Conservation (phyloP, 2,329 filamentous ascomycete species). For the Aspergillus sp. region DNA sequence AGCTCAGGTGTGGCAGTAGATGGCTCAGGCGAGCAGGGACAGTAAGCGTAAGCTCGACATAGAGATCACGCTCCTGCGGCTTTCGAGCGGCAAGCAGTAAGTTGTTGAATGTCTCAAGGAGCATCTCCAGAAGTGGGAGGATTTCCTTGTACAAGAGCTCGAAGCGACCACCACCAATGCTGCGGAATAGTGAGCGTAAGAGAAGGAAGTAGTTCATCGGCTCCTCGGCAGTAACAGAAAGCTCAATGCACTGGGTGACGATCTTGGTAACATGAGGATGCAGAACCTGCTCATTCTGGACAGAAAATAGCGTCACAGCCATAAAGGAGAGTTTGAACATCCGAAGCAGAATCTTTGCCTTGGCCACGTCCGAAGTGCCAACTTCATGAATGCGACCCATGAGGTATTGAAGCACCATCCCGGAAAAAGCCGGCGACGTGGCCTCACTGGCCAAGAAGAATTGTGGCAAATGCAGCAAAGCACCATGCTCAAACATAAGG, state of each 20-base stretch:
- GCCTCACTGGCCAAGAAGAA: constrained; percentile 98
- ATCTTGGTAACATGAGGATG: constrained; percentile 95
- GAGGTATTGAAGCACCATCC: constrained; percentile 93
- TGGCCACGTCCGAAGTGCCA: constrained; percentile 81
- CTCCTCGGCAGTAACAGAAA: constrained; percentile 90
- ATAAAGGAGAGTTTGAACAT: constrained; percentile 98
- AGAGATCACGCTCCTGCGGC: constrained; percentile 83
- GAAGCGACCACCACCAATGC: constrained; percentile 93
- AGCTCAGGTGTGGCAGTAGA: constrained; percentile 86
- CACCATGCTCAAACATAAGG: constrained; percentile 95
- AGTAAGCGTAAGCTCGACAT: constrained; percentile 92
- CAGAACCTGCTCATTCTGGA: constrained; percentile 90
- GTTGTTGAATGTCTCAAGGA: constrained; percentile 94
- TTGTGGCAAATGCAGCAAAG: constrained; percentile 87
- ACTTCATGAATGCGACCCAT: constrained; percentile 97
- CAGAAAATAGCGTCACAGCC: constrained; percentile 92
- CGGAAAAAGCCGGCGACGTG: constrained; percentile 92
- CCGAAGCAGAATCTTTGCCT: constrained; percentile 81
- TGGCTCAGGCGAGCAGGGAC: constrained; percentile 92
- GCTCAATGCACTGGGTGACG: constrained; percentile 90
- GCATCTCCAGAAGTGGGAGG: constrained; percentile 88
- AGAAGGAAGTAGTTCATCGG: constrained; percentile 98
- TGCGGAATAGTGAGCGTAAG: constrained; percentile 82
- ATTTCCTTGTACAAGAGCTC: constrained; percentile 99
- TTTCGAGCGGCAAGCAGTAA: constrained; percentile 83